These are phyloP conservation scores for Penicillium sp. DNA, from an alignment of 2,329 filamentous ascomycete species.

Conservation along the genomic window DNA sequence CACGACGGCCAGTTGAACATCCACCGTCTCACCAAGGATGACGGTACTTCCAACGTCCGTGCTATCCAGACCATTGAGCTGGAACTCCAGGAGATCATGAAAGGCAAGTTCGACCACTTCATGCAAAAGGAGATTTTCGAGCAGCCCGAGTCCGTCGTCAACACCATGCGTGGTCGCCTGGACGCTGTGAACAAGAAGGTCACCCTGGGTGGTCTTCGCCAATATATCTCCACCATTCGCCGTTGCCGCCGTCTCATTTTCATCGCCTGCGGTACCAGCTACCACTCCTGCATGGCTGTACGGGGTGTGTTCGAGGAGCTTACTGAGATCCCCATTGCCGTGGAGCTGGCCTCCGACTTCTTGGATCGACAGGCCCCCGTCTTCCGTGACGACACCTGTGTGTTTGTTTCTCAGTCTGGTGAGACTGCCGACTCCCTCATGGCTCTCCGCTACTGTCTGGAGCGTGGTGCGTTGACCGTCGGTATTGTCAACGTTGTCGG, in stretches of 20 bases:
- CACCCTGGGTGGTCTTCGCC: conserved; percentile 90
- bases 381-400: conserved; percentile 98
- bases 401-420: conserved; percentile 98
- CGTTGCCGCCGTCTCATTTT: conserved; percentile 98
- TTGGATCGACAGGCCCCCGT: conserved; percentile 94
- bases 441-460: conserved; percentile 96
- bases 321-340: conserved; percentile 94
- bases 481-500: conserved; percentile 99
- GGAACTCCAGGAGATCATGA: conserved; percentile 99
- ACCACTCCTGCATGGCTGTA: conserved; percentile 99
- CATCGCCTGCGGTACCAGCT: conserved; percentile 97
- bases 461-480: conserved; percentile 94
- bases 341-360: conserved; percentile 97
- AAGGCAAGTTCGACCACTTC: conserved; percentile 99
- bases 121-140: conserved; percentile 99
- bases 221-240: conserved; percentile 95
- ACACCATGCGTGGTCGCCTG: conserved; percentile 99
- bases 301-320: conserved; percentile 97
- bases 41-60: conserved; percentile 94
- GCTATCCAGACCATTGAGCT: conserved; percentile 98
- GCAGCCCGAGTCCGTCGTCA: conserved; percentile 98
- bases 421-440: conserved; percentile 97
- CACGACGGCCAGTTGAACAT: conserved; percentile 99
- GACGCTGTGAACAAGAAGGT: conserved; percentile 92
- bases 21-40: conserved; percentile 94